Evolutionary conservation across 2,329 filamentous ascomycete genomes (phyloP).

Genomic region (Daldinia sp.): DNA sequence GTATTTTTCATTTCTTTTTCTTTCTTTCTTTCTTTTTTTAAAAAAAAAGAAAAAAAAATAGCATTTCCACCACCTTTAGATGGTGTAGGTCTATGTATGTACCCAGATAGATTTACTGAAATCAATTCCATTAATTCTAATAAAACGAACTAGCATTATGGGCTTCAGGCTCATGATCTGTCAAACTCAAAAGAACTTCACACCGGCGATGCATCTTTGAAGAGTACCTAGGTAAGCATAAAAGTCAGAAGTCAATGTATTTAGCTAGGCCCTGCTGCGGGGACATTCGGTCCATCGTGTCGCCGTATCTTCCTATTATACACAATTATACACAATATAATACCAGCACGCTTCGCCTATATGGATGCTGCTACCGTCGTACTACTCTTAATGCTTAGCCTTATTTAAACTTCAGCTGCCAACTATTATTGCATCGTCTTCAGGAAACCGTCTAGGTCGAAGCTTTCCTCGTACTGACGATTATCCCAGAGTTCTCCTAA

Average conservation of each 20-base stretch:
- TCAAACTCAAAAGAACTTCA: background rate
- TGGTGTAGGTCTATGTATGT: too few relatives aligned
- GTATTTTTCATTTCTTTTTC: too few relatives aligned
- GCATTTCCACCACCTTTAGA: too few relatives aligned
- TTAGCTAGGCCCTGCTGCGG: conserved; percentile 5
- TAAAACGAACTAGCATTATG: too few relatives aligned
- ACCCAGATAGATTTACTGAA: too few relatives aligned
- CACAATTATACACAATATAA: conserved; percentile 27
- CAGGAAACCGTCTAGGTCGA: conserved; percentile 93
- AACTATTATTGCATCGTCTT: conserved; percentile 73
- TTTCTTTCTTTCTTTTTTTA: too few relatives aligned
- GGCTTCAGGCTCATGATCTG: too few relatives aligned
- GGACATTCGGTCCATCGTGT: conserved; percentile 16
- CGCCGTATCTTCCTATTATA: conserved; percentile 2
- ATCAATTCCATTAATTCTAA: too few relatives aligned
- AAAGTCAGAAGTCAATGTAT: conserved; percentile 16
- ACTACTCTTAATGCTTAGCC: background rate
- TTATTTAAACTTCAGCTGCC: conserved; percentile 4
- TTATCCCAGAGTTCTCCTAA: conserved; percentile 97
- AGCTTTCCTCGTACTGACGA: conserved; percentile 97
- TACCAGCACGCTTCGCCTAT: background rate
- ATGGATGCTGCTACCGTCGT: conserved; percentile 1
- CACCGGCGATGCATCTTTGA: background rate
- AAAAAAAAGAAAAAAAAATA: background rate
- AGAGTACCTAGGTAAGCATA: too few relatives aligned